A percentile compares a stretch with the other conserved stretches of the same genome.
These are phyloP conservation scores for Rostrohypoxylon terebratum DNA, from an alignment of 495 filamentous ascomycete species.

Conservation along the genomic window DNA sequence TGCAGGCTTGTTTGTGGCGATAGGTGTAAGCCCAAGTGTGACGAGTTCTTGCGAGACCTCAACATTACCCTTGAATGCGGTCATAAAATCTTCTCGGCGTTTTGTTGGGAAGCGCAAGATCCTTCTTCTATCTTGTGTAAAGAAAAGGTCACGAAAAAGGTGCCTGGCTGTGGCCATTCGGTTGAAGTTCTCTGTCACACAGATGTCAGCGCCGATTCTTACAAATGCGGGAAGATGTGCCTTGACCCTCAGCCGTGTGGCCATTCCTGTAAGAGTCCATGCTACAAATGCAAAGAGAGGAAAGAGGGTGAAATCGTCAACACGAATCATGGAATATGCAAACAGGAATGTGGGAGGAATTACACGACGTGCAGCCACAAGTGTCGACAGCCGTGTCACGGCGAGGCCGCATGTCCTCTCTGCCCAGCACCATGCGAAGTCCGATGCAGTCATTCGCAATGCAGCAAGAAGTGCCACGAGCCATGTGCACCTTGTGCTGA, in stretches of 20 bases:
- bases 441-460: conserved; percentile 71
- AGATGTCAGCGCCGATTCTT: conserved; percentile 53
- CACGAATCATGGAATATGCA: conserved; percentile 64
- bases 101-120: conserved; percentile 62
- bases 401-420: conserved; percentile 61
- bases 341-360: conserved; percentile 63
- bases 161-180: conserved; percentile 66
- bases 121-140: conserved; percentile 50
- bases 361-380: conserved; percentile 71
- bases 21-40: conserved; percentile 48
- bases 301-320: conserved; percentile 47
- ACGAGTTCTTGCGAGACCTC: conserved; percentile 49
- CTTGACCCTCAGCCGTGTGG: conserved; percentile 64
- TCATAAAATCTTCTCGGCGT: conserved; percentile 60
- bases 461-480: conserved; percentile 68
- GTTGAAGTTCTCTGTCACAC: conserved; percentile 64
- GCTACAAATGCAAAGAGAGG: conserved; percentile 61
- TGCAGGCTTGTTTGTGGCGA: conserved; percentile 74
- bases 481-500: conserved; percentile 75
- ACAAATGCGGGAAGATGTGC: conserved; percentile 64
- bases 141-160: conserved; percentile 53
- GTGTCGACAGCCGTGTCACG: conserved; percentile 68
- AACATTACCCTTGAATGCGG: conserved; percentile 68
- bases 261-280: conserved; percentile 67
- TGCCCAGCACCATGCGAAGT: conserved; percentile 70